Percentiles rank a stretch among this genome's conserved stretches.
phyloP scores from a whole-genome alignment of 805 yeast genomes.

The Candida coleopterorum region DNA sequence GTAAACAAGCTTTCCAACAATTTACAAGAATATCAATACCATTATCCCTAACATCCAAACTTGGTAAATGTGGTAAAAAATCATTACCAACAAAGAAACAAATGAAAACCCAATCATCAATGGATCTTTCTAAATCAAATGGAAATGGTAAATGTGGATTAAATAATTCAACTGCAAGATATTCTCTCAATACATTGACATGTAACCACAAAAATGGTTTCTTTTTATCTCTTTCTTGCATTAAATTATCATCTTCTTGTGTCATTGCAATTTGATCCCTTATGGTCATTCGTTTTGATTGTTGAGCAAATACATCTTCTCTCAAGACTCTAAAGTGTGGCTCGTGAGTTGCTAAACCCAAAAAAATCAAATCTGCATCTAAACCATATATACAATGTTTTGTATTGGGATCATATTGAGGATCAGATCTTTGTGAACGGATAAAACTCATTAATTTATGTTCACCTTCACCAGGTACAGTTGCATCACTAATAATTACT shows the following conservation, averaged over 20 bases:
- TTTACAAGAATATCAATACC: slow-evolving; percentile 78
- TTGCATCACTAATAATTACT: slow-evolving; percentile 89
- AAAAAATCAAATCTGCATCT: slow-evolving; percentile 95
- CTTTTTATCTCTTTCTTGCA: slow-evolving; percentile 42
- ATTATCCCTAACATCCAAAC: slow-evolving; percentile 90
- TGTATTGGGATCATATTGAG: slow-evolving; percentile 87
- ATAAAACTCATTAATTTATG: slow-evolving; percentile 97
- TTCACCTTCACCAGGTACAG: slow-evolving; percentile 99
- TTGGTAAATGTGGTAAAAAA: slow-evolving; percentile 94
- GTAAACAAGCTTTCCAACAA: slow-evolving; percentile 76
- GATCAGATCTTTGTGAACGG: slow-evolving; percentile 82
- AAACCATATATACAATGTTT: slow-evolving; percentile 95
- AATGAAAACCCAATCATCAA: slow-evolving; percentile 98
- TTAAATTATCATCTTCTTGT: slow-evolving; percentile 47
- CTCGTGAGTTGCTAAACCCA: slow-evolving; percentile 96
- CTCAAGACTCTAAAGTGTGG: slow-evolving; percentile 92
- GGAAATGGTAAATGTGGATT: slow-evolving; percentile 66
- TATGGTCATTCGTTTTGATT: slow-evolving; percentile 41
- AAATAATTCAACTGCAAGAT: slow-evolving; percentile 73
- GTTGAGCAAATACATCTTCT: slow-evolving; percentile 93
- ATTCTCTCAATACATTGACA: slow-evolving; percentile 81
- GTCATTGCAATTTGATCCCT: slow-evolving; percentile 54
- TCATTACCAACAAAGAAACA: slow-evolving; percentile 98
- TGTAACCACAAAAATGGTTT: slow-evolving; percentile 96
- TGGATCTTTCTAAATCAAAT: slow-evolving; percentile 89